Percentiles rank a stretch among this genome's conserved stretches.
Conservation (phyloP, 192 early-diverging fungal genomes). For the Coemansia interrupta region DNA sequence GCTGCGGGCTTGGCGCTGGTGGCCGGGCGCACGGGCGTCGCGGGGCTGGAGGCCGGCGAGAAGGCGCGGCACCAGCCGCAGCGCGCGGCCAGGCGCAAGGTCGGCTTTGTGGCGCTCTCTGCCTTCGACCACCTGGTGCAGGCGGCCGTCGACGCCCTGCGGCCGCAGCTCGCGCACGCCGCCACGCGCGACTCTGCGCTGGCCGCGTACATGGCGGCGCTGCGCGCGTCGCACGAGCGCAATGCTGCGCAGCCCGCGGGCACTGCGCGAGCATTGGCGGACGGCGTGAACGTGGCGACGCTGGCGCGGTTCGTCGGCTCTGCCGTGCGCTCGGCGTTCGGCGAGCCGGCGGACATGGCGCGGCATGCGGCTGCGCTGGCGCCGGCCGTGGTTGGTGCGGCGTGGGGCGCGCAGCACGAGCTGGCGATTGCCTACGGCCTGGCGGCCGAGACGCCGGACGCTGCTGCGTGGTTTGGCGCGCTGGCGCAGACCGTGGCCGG, state of each 20-base stretch:
- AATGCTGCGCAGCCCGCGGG: neutral
- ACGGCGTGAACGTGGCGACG: conserved; percentile 34
- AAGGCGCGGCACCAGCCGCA: conserved; percentile 8
- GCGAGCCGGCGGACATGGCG: neutral
- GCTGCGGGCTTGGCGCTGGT: conserved; percentile 6
- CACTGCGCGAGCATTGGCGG: neutral
- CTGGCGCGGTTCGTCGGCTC: conserved; percentile 32
- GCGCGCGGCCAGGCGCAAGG: conserved; percentile 20
- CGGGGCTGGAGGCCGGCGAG: conserved; percentile 28
- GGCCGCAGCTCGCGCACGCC: conserved; percentile 18
- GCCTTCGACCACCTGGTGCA: conserved; percentile 50
- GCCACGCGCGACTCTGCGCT: conserved; percentile 21
- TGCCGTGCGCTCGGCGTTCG: conserved; percentile 21
- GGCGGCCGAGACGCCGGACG: neutral
- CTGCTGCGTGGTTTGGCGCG: conserved; percentile 38
- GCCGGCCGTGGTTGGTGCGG: conserved; percentile 28
- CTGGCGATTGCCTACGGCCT: conserved; percentile 28
- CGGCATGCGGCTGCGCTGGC: conserved; percentile 13
- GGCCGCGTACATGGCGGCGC: conserved; percentile 13
- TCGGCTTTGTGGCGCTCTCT: conserved; percentile 45
- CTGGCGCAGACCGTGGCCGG: conserved; percentile 41
- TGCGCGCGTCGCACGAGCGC: conserved; percentile 23
- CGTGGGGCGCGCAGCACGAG: conserved; percentile 29
- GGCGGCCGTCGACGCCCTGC: conserved; percentile 30
- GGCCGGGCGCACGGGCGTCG: conserved; percentile 25